These are phyloP conservation scores for Sporisorium scitamineum DNA, from an alignment of 1,284 basidiomycete species.

Conservation along the genomic window DNA sequence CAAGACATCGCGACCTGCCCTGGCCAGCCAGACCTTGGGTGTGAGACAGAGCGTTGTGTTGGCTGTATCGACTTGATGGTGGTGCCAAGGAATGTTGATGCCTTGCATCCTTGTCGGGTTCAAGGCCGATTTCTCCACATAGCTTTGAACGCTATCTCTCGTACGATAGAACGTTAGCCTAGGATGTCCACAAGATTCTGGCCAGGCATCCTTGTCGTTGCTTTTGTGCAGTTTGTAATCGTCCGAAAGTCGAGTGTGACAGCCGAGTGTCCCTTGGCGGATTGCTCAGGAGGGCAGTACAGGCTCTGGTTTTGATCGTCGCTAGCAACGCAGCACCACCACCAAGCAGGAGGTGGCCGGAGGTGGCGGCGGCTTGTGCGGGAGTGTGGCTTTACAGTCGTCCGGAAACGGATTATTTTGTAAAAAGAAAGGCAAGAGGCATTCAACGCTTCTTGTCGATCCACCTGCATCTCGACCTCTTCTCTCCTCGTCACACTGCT, in stretches of 20 bases:
- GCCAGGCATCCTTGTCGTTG: not conserved
- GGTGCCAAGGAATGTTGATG: not conserved
- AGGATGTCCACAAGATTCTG: not conserved
- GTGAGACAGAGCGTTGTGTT: not conserved
- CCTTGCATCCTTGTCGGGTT: too few relatives aligned
- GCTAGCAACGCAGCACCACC: too few relatives aligned
- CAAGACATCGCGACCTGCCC: slow-evolving; percentile 9
- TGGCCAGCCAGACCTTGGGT: too few relatives aligned
- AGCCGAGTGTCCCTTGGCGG: too few relatives aligned
- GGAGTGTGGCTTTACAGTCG: not conserved
- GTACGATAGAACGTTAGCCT: not conserved
- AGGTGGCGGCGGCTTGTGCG: not conserved
- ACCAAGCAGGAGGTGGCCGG: not conserved
- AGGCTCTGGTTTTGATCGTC: too few relatives aligned
- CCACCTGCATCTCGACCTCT: not conserved
- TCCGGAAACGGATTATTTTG: not conserved
- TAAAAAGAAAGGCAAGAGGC: not conserved
- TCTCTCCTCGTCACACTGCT: not conserved
- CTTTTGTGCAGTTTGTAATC: not conserved
- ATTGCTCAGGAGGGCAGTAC: too few relatives aligned
- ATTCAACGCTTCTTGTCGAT: not conserved
- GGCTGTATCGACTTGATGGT: not conserved
- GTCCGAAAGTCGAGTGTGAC: too few relatives aligned
- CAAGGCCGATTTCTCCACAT: not conserved
- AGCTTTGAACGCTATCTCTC: not conserved